Conservation (phyloP, 225 moss, liverwort and hornwort genomes). For the Bryoerythrophyllum caledonicum region DNA sequence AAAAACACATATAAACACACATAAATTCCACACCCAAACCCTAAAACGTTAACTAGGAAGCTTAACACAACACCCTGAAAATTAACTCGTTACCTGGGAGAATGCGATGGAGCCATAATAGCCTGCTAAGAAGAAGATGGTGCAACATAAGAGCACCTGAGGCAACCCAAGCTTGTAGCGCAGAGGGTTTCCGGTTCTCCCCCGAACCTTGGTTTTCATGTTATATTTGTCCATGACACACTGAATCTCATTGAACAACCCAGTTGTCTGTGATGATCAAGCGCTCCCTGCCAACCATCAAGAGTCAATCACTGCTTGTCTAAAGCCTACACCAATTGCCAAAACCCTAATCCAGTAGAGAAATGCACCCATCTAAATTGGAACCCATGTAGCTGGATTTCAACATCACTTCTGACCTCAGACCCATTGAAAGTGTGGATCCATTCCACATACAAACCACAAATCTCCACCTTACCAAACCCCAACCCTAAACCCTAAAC, state of each 20-base stretch:
- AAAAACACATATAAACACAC: not conserved
- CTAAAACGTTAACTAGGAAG: not conserved
- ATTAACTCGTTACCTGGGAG: conserved; percentile 47
- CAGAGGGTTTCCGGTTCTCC: conserved; percentile 50
- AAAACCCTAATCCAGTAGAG: conserved; percentile 1
- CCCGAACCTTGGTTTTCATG: conserved; percentile 59
- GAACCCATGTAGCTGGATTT: not conserved
- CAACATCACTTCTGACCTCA: too few species aligned
- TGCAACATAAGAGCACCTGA: conserved; percentile 66
- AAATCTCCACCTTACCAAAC: too few species aligned
- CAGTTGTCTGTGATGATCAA: not conserved
- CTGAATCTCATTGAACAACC: conserved; percentile 25
- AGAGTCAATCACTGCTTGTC: not conserved
- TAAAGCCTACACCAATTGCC: too few species aligned
- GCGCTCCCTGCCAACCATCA: conserved; percentile 18
- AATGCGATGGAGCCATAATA: conserved; percentile 61
- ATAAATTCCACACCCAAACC: not conserved
- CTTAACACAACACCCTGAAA: not conserved
- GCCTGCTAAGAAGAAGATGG: conserved; percentile 78
- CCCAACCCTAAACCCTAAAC: too few species aligned
- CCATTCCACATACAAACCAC: too few species aligned
- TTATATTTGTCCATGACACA: conserved; percentile 25
- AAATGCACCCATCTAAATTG: too few species aligned
- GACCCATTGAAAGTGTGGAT: too few species aligned
- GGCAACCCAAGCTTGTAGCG: conserved; percentile 70